Base-by-base conservation (phyloP, 139 green algal species). In the Volvox reticuliferus region DNA sequence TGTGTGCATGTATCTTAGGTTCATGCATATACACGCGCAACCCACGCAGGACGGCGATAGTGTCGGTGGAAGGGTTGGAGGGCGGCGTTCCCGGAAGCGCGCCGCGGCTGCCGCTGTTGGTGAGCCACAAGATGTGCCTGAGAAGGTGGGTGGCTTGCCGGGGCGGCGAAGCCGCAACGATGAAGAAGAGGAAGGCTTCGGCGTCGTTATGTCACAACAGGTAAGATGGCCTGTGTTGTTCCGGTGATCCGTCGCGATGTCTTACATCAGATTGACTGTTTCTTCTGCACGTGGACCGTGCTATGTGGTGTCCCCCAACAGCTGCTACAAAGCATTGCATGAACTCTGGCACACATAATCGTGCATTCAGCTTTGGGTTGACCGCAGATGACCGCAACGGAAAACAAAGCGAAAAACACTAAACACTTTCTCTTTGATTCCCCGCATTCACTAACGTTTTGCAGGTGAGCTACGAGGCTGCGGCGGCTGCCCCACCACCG, bases 391-490 rank as follows among this genome's bases (percentile, higher is more conserved):
- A n/a, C n/a, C n/a, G n/a, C n/a, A n/a, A n/a, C n/a, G n/a, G n/a
- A n/a, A n/a, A n/a, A n/a, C n/a, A n/a, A n/a, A n/a, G n/a, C n/a
- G n/a, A n/a, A n/a, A n/a, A n/a, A n/a, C n/a, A n/a, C n/a, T n/a
- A 55, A 55, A 55, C 44, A 55, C 9, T 55, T 5, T 55, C 44
- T 55, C 44, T 55, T 55, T 55, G 37, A 33, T 30, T 18, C 71
- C 71, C 71, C 37, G 22, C 50, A 24, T 28, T 28, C 21, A 73
- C 62, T 28, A 30, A 28, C 65, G 44, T 37, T n/a, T n/a, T 65
- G n/a, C 69, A 89, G 85, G 85, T 89, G 44, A 50, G 85, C 44
- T 89, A 89, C 85, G 85, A 89, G 71, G 85, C 69, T 12, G 84
- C 36, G 6, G 44, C 69, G 3, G 62, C 67, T 5, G 50, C 85